These are phyloP conservation scores for Chondrostereum purpureum DNA, from an alignment of 1,284 basidiomycete species.

Conservation along the genomic window DNA sequence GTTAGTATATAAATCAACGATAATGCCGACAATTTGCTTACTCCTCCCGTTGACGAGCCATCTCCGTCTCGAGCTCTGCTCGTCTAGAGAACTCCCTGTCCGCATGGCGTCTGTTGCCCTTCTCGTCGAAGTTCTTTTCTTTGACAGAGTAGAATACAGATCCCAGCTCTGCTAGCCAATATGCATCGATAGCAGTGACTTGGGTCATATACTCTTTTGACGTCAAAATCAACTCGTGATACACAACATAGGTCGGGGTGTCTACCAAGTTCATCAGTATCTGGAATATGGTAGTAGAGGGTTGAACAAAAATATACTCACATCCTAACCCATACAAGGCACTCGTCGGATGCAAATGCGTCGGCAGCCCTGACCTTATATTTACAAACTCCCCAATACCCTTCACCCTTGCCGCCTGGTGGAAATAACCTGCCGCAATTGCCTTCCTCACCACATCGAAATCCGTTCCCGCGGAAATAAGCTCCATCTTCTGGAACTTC, in stretches of 20 bases:
- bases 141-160: constrained; percentile 94
- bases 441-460: constrained; percentile 96
- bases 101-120: constrained; percentile 63
- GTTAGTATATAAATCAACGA: not conserved
- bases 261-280: constrained; percentile 38
- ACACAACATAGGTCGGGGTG: constrained; percentile 94
- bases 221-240: constrained; percentile 92
- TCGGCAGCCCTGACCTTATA: constrained; percentile 89
- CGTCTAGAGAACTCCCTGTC: constrained; percentile 86
- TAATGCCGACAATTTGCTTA: constrained; percentile 33
- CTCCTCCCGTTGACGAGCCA: constrained; percentile 83
- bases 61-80: constrained; percentile 86
- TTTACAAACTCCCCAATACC: constrained; percentile 99
- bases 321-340: constrained; percentile 95
- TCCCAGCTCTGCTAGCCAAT: constrained; percentile 92
- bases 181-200: constrained; percentile 91
- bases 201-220: constrained; percentile 97
- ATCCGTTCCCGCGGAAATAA: constrained; percentile 88
- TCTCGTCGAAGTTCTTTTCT: constrained; percentile 91
- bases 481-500: constrained; percentile 93
- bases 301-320: constrained; percentile 35
- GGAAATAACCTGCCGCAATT: constrained; percentile 98
- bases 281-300: constrained; percentile 4
- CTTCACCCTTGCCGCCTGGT: constrained; percentile 96
- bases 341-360: constrained; percentile 93